Percentiles rank a stretch among this genome's conserved stretches.
phyloP scores from a whole-genome alignment of 192 early-diverging fungal genomes.

The Podila epigama region DNA sequence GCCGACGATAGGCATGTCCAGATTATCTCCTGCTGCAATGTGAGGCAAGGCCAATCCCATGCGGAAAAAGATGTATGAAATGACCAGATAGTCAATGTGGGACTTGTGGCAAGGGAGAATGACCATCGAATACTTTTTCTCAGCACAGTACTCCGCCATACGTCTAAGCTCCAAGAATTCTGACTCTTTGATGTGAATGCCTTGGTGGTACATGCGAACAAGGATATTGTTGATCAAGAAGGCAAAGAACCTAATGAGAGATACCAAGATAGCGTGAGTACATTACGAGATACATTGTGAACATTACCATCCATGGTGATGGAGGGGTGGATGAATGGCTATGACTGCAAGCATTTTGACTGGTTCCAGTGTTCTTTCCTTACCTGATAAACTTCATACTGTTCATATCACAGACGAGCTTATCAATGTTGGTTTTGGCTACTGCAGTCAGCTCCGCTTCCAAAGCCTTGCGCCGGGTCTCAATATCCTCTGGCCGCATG shows the following conservation, averaged over 20 bases:
- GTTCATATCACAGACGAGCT: constrained; percentile 70
- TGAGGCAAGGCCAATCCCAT: constrained; percentile 81
- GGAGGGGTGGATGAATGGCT: too few species aligned
- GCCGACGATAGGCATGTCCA: constrained; percentile 81
- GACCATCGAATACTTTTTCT: constrained; percentile 77
- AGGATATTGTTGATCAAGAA: constrained; percentile 78
- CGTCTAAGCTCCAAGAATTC: constrained; percentile 74
- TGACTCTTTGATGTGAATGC: constrained; percentile 81
- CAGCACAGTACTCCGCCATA: constrained; percentile 60
- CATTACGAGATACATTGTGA: background rate
- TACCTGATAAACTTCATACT: constrained; percentile 69
- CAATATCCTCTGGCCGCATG: constrained; percentile 41
- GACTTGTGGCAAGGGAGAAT: constrained; percentile 87
- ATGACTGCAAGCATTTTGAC: background rate
- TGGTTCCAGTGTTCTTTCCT: background rate
- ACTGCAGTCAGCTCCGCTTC: constrained; percentile 58
- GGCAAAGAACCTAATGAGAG: constrained; percentile 64
- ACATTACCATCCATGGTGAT: too few species aligned
- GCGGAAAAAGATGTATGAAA: constrained; percentile 82
- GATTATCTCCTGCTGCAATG: constrained; percentile 87
- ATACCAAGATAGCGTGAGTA: constrained; percentile 5
- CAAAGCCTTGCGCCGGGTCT: constrained; percentile 44
- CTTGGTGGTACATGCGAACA: constrained; percentile 84
- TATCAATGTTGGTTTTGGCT: constrained; percentile 62
- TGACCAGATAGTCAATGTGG: constrained; percentile 86